Evolutionary conservation across 495 filamentous ascomycete species (phyloP), one percentile per base, ranked within the genome.

Genomic region (Aspergillus hancockii): DNA sequence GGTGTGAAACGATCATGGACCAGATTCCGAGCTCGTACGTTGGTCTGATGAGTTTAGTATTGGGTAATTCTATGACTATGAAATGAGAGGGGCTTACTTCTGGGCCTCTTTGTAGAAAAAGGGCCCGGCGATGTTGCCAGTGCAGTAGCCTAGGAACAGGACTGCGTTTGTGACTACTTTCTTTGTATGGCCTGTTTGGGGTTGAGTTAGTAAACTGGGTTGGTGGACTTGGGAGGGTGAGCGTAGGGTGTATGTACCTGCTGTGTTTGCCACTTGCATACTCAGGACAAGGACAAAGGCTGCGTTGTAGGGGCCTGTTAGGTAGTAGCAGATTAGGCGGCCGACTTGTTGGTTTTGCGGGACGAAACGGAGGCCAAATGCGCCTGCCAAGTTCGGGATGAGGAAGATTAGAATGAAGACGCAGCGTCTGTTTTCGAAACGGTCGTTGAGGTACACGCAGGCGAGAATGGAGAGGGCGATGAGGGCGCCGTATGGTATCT

Each of bases 81-180:
- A 7, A 12, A 5, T 36, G 49, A 49, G 12, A 18, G 1, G 46
- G 3, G 60, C 66, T 14, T 61, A 79, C 74, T 69, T 71, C 65
- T 88, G 83, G 19, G 67, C 69, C 1, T 75, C 76, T 61, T 83
- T 83, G 64, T 85, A 87, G 71, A 87, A 87, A 68, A 87, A 86
- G 0, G 85, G 85, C 0, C 84, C 84, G 0, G 79, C 75, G 31
- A 85, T 80, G 41, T 83, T 82, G 6, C 78, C 80, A 4, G 76
- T 77, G 57, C 79, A 82, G 60, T 81, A 80, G 0, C 76, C 79
- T 0, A 81, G 65, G 69, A 85, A 86, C 6, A 83, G 73, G 8
- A 84, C 75, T 2, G 82, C 84, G 52, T 86, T 86, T 9, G 83
- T 81, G 54, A 83, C 78, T 13, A 85, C 82, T 59, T 87, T 85